Evolutionary conservation across 176 grass and related monocot genomes (phyloP).

Genomic region (Zizania latifolia): DNA sequence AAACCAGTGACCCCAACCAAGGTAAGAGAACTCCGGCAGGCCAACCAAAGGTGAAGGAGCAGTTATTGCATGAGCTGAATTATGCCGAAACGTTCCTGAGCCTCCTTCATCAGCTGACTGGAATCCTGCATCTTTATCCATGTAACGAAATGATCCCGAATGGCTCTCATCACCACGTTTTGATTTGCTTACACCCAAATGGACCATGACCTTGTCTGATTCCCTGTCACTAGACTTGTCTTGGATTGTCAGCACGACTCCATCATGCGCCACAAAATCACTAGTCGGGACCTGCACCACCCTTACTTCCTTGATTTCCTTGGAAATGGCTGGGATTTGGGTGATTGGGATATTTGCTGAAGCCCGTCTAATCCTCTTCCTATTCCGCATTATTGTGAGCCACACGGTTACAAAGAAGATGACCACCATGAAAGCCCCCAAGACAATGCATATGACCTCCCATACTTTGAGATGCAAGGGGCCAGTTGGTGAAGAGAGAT

Average conservation of each 20-base stretch:
- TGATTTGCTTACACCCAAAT: conserved; percentile 65
- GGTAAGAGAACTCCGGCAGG: conserved; percentile 70
- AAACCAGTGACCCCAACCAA: conserved; percentile 89
- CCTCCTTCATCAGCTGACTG: conserved; percentile 75
- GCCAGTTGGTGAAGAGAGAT: conserved; percentile 63
- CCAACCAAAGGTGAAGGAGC: conserved; percentile 81
- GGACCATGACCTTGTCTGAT: conserved; percentile 55
- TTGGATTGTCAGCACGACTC: conserved; percentile 50
- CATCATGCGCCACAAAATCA: conserved; percentile 34
- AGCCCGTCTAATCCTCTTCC: conserved; percentile 56
- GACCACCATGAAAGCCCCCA: conserved; percentile 67
- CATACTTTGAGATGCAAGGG: conserved; percentile 91
- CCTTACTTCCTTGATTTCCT: conserved; percentile 86
- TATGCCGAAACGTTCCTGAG: conserved; percentile 50
- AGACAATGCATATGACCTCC: conserved; percentile 70
- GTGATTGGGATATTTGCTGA: conserved; percentile 57
- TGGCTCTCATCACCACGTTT: conserved; percentile 71
- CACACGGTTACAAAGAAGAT: conserved; percentile 68
- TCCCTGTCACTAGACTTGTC: conserved; percentile 58
- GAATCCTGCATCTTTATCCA: conserved; percentile 58
- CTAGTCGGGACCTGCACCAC: conserved; percentile 61
- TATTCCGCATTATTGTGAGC: conserved; percentile 59
- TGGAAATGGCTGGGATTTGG: conserved; percentile 72
- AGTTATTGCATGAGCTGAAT: conserved; percentile 48
- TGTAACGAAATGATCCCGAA: conserved; percentile 88